These are phyloP conservation scores for Bolboschoenus planiculmis DNA, from an alignment of 176 grass and related monocot genomes.

Conservation along the genomic window DNA sequence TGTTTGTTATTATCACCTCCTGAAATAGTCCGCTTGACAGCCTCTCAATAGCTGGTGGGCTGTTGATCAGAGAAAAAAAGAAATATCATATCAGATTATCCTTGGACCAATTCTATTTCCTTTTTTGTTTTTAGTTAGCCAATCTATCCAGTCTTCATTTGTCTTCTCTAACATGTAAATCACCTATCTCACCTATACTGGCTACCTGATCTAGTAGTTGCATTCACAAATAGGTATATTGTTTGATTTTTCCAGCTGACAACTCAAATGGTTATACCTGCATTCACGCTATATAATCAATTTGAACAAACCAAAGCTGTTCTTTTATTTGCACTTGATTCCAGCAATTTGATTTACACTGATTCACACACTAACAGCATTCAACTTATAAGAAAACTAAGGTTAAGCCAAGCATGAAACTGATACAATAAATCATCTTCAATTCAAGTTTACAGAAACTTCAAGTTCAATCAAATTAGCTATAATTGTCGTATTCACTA, in stretches of 20 bases:
- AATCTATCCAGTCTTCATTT: not conserved
- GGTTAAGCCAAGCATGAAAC: not conserved
- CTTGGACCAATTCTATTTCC: not conserved
- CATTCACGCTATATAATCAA: not conserved
- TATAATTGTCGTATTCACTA: not conserved
- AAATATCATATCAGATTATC: not conserved
- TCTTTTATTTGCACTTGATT: not conserved
- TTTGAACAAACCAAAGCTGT: not conserved
- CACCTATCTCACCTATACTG: not conserved
- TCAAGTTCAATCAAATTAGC: not conserved
- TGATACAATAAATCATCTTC: not conserved
- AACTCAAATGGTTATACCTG: not conserved
- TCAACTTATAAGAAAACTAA: not conserved
- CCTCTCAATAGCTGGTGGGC: slow-evolving; percentile 87
- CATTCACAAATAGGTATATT: not conserved
- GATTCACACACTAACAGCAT: not conserved
- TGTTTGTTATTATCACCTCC: slow-evolving; percentile 97
- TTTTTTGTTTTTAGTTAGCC: not conserved
- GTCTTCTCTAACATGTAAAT: not conserved
- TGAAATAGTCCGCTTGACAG: slow-evolving; percentile 94
- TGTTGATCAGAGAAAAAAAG: slow-evolving; percentile 21
- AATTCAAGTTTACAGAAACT: not conserved
- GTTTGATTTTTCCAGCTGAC: not conserved
- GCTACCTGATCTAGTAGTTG: not conserved
- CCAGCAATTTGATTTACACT: not conserved